Percentiles rank a stretch among this genome's conserved stretches.
These are phyloP conservation scores for Paramecium pentaurelia DNA, from an alignment of 73 alveolate species.

Conservation along the genomic window DNA sequence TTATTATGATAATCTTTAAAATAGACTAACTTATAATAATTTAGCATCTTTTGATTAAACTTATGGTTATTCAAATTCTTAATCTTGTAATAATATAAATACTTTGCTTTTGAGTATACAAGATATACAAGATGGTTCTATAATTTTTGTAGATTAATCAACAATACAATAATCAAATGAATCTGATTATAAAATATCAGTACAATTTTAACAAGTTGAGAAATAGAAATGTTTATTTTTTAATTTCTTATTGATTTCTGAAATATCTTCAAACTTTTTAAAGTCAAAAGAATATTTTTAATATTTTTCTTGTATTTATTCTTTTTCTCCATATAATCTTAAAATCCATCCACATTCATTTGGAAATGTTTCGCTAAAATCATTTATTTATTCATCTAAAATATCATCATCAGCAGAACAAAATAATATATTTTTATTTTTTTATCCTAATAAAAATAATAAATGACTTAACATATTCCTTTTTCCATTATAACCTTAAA, in stretches of 20 bases:
- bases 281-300: background rate
- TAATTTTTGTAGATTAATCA: background rate
- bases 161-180: background rate
- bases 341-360: background rate
- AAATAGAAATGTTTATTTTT: background rate
- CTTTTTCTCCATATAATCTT: background rate
- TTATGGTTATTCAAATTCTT: background rate
- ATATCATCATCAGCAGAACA: background rate
- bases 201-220: background rate
- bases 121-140: background rate
- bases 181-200: background rate
- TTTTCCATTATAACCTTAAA: background rate
- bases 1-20: background rate
- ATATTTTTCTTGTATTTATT: background rate
- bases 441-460: background rate
- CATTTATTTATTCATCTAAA: background rate
- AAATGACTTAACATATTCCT: background rate
- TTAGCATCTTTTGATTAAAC: background rate
- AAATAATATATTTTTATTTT: background rate
- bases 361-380: background rate
- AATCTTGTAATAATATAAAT: background rate
- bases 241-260: background rate
- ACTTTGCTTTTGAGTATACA: slow-evolving; percentile 6
- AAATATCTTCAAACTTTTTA: background rate
- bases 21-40: background rate